Base-by-base conservation (phyloP, 441 rosid genomes). In the Hura crepitans region DNA sequence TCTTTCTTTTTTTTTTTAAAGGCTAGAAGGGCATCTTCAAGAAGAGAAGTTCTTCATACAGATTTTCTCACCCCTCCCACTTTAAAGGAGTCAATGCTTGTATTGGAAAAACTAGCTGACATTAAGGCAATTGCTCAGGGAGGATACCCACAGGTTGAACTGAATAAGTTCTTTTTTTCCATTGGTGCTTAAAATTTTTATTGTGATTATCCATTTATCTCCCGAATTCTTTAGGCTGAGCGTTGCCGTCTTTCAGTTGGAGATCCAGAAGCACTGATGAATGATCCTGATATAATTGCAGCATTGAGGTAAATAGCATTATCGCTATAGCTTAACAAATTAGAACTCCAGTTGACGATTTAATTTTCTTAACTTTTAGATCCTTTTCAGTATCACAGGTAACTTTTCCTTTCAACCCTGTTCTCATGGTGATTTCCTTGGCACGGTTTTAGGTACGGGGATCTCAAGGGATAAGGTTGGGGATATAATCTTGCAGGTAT, bases 381-480 rank as follows among this genome's bases (percentile, higher is more conserved):
- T 62, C 28, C 25, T 59, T 69, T 73, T 35, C 82, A 93, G 97
- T 74, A 81, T 89, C 72, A 70, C 91, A 62, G 98, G 97, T 63
- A 87, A 85, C 79, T 91, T 93, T 68, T 82, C 82, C 63, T 89
- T 89, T 71, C 85, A 87, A 75, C 80, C 86, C n/a, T 91, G 90
- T 81, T 87, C 93, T 79, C 96, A 93, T 72, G 95, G 95, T 70
- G 95, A 93, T 82, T 91, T 89, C 79, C 97, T 91, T 74, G 97
- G 97, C 11, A 73, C 98, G 49, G 86, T 93, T 86, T 90, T 93
- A 73, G 96, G 95, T 62, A 85, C 94, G 12, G 97, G 96, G 64
- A 88, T 93, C 74, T 81, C 86, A 18, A 82, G 96, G 75, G 96
- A 87, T 30, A 91, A 91, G 83, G 82, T 91, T 14, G 98, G 98